Evolutionary conservation across 495 filamentous ascomycete genomes (phyloP), one percentile per base, ranked within the genome.

Genomic region (Trichoderma asperelloides): DNA sequence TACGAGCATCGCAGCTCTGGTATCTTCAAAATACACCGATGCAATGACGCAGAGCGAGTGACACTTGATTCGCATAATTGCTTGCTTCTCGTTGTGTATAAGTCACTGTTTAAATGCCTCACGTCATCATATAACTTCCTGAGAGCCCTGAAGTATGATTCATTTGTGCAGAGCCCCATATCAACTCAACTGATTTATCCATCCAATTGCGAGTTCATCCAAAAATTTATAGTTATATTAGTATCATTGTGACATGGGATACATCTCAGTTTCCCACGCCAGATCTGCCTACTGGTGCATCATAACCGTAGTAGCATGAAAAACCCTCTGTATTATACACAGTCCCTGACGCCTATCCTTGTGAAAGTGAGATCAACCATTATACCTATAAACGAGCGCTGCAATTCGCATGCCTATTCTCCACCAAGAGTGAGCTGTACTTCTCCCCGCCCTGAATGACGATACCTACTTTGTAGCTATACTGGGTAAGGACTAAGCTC

Each of bases 341-440:
- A 60, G 28, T 60, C 55, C 55, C 55, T 60, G 55, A 60, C 55
- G 55, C 55, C 55, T 15, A 60, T 25, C 55, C 55, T 51, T 60
- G 55, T 30, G 55, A 60, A 60, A 60, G 13, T 60, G 55, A 23
- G 3, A 21, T 60, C 55, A 60, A 60, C 55, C 55, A 30, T 28
- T 25, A 30, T 28, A 15, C n/a, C n/a, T 30, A 25, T 30, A 60
- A 60, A 30, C 27, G 25, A 30, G 25, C 28, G 27, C 25, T 60
- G 27, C 55, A 60, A 25, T 18, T 30, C 55, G 25, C n/a, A 25
- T 16, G n/a, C 55, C 23, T 30, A 3, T 60, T 60, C 25, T 25
- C 55, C 23, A 30, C n/a, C 55, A 13, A 3, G 25, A 16, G 16
- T 5, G 49, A 57, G 49, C 13, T 13, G 4, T 57, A n/a, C 49